phyloP scores from a whole-genome alignment of 257 asterid genomes.

The Penstemon newberryi region DNA sequence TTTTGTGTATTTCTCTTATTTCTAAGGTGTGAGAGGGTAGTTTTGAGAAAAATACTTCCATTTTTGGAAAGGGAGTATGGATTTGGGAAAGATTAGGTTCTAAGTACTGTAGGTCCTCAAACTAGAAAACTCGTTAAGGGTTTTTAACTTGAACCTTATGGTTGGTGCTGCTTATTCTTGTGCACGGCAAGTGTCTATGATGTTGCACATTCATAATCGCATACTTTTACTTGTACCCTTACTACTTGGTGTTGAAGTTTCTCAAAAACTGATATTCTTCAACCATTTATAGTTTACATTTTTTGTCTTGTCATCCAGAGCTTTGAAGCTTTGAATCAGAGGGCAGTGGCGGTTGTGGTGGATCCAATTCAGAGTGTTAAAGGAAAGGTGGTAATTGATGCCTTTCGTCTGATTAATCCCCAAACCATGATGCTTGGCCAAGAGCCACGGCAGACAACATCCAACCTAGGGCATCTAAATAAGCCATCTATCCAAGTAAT shows the following conservation, averaged over 20 bases:
- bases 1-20: background rate
- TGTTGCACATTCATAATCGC: background rate
- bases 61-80: too few species aligned
- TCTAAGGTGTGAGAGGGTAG: background rate
- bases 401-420: constrained; percentile 91
- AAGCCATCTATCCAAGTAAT: constrained; percentile 93
- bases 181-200: background rate
- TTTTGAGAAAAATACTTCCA: too few species aligned
- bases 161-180: background rate
- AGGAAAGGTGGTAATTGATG: constrained; percentile 99
- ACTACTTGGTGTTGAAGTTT: background rate
- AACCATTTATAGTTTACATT: background rate
- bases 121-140: background rate
- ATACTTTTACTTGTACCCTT: background rate
- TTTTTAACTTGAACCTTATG: background rate
- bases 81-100: background rate
- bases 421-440: constrained; percentile 99
- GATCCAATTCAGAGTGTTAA: constrained; percentile 99
- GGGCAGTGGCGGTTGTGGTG: constrained; percentile 98
- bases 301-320: constrained; percentile 54
- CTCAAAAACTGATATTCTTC: background rate
- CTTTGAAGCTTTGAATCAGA: constrained; percentile 96
- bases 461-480: constrained; percentile 93
- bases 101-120: background rate
- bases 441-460: constrained; percentile 97